phyloP scores from a whole-genome alignment of 257 asterid species.

The Jasminum sambac region DNA sequence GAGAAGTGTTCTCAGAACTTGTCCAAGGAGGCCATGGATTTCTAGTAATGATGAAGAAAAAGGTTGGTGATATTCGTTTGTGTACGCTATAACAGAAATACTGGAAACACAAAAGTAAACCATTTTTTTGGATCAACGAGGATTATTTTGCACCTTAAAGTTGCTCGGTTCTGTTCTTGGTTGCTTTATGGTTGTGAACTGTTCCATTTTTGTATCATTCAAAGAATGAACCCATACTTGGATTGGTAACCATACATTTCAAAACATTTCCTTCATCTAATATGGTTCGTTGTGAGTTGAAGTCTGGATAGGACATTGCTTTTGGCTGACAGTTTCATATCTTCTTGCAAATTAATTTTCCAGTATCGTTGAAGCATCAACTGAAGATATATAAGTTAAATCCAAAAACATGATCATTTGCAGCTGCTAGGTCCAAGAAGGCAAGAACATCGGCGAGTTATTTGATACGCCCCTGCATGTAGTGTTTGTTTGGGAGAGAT shows the following conservation, averaged over 20 bases:
- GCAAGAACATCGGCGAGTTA: not conserved
- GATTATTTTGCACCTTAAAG: slow-evolving; percentile 17
- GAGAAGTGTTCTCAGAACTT: slow-evolving; percentile 94
- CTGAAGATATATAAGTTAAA: not conserved
- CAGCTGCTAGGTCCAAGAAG: not conserved
- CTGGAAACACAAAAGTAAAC: not conserved
- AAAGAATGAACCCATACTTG: slow-evolving; percentile 1
- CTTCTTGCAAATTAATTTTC: not conserved
- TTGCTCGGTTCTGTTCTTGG: slow-evolving; percentile 17
- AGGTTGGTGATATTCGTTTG: slow-evolving; percentile 52
- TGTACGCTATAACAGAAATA: not conserved
- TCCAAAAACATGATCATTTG: not conserved
- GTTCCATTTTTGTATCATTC: not conserved
- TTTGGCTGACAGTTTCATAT: not conserved
- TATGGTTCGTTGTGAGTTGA: slow-evolving; percentile 3
- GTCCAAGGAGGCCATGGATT: slow-evolving; percentile 98
- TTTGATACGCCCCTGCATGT: not conserved
- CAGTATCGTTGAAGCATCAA: not conserved
- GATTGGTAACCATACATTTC: not conserved
- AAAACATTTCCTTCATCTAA: not conserved
- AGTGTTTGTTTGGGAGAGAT: no score
- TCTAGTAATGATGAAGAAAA: slow-evolving; percentile 94
- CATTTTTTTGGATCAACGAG: slow-evolving; percentile 6
- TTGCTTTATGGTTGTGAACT: slow-evolving; percentile 9
- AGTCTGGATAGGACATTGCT: not conserved